phyloP scores from a whole-genome alignment of 2,329 filamentous ascomycete species.

The Penicillium verrucosum region DNA sequence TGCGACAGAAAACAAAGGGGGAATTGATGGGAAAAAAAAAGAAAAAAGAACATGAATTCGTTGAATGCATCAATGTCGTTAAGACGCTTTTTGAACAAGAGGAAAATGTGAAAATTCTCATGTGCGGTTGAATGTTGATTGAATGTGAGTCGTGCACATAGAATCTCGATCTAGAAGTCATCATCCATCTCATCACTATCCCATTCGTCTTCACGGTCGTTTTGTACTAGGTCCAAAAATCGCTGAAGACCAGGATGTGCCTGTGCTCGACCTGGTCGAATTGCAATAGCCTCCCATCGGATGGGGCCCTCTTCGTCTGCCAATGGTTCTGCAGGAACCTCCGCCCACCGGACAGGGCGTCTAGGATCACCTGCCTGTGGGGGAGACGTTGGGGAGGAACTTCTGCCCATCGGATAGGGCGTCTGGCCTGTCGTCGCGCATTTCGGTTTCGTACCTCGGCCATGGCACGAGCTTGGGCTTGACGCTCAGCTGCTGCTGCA shows the following conservation, averaged over 20 bases:
- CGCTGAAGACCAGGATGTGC: conserved; percentile 45
- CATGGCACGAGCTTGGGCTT: conserved; percentile 40
- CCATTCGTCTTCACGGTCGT: conserved; percentile 58
- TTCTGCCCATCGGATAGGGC: background rate
- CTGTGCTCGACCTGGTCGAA: conserved; percentile 4
- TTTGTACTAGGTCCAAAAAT: conserved; percentile 51
- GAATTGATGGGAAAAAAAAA: background rate
- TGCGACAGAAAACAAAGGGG: background rate
- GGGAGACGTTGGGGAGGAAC: conserved; percentile 10
- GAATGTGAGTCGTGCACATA: background rate
- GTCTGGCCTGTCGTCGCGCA: conserved; percentile 6
- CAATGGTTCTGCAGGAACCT: background rate
- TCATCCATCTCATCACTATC: conserved; percentile 57
- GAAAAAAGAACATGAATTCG: background rate
- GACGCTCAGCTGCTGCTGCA: conserved; percentile 38
- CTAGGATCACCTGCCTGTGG: conserved; percentile 2
- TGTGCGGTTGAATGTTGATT: background rate
- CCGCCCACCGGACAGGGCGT: conserved; percentile 3
- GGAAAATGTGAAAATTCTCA: background rate
- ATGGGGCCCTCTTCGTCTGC: background rate
- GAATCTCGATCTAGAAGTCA: conserved; percentile 22
- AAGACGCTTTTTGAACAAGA: background rate
- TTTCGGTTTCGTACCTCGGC: conserved; percentile 35
- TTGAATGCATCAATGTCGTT: conserved; percentile 6
- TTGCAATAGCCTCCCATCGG: background rate